Evolutionary conservation across 257 asterid species (phyloP), one percentile per base, ranked within the genome.

Genomic region (Verbascum thapsus): DNA sequence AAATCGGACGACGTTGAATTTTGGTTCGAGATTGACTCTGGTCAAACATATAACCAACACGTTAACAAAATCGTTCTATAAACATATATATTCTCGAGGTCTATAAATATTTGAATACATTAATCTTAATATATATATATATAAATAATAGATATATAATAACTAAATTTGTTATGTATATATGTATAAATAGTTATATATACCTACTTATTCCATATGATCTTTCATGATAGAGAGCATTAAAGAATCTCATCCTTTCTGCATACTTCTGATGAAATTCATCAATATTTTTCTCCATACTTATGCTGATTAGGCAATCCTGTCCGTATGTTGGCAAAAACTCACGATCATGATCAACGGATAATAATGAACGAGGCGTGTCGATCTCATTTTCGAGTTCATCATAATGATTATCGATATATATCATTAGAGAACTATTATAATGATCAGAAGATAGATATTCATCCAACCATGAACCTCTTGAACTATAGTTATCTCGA

Each of bases 211-310:
- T 61, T 53, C 88, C 90, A 52, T 62, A 68, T 11, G 73, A 56
- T 34, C 83, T 84, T 50, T 84, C 95, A 3, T 53, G 78, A 43
- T 70, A 69, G 38, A 87, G 90, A 45, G 69, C 49, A 50, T 84
- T 74, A 66, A 76, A 84, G 83, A 88, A 84, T 51, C 64, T 77
- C 86, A 84, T 76, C 60, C 82, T 80, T 61, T 84, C 78, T 11
- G 61, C 45, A 37, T 82, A 82, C 52, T 43, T 72, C 2, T 41
- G 48, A 54, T 80, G 75, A 32, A 87, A 73, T 8, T 73, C 40
- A 66, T 72, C 86, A 8, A 22, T 15, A 60, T 66, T 73, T 41
- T 72, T 53, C 34, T 41, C 34, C 11, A 4, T 30, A 12, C 15
- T 20, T 53, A 23, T 57, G 17, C 18, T 61, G 1, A 1, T 12